Percentiles rank a stretch among this genome's conserved stretches.
phyloP scores from a whole-genome alignment of 2,329 filamentous ascomycete species.

The Trichoderma endophyticum region DNA sequence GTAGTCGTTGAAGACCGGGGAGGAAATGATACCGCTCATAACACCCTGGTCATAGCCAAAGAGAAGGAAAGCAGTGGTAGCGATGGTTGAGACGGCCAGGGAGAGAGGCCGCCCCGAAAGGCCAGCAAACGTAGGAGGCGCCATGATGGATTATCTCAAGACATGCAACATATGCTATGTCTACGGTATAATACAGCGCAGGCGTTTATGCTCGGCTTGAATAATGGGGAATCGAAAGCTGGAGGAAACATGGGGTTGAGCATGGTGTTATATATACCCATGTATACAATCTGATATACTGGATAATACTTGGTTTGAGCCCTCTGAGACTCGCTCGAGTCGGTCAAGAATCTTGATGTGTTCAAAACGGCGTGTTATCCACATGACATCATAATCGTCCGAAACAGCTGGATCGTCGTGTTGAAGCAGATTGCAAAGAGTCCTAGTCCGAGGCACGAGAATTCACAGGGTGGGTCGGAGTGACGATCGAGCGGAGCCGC shows the following conservation, averaged over 20 bases:
- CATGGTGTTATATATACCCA: neutral
- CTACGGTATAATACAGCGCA: neutral
- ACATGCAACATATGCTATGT: neutral
- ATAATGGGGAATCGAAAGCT: neutral
- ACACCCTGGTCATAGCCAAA: constrained; percentile 57
- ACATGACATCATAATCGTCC: constrained; percentile 12
- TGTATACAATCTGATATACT: neutral
- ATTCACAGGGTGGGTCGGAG: neutral
- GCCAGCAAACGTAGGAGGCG: constrained; percentile 55
- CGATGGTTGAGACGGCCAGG: constrained; percentile 57
- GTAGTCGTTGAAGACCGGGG: constrained; percentile 46
- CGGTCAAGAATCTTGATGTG: neutral
- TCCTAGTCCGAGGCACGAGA: neutral
- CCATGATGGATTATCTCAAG: constrained; percentile 36
- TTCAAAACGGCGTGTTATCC: neutral
- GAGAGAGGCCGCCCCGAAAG: constrained; percentile 56
- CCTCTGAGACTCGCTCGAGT: neutral
- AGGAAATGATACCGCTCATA: constrained; percentile 54
- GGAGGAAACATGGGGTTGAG: neutral
- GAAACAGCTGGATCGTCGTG: neutral
- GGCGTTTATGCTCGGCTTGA: neutral
- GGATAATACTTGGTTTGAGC: neutral
- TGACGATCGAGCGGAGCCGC: constrained; percentile 9
- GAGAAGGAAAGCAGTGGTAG: constrained; percentile 61
- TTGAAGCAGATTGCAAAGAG: constrained; percentile 5